Evolutionary conservation across 768 basidiomycete genomes (phyloP), one percentile per base, ranked within the genome.

Genomic region (Candolleomyces efflorescens): DNA sequence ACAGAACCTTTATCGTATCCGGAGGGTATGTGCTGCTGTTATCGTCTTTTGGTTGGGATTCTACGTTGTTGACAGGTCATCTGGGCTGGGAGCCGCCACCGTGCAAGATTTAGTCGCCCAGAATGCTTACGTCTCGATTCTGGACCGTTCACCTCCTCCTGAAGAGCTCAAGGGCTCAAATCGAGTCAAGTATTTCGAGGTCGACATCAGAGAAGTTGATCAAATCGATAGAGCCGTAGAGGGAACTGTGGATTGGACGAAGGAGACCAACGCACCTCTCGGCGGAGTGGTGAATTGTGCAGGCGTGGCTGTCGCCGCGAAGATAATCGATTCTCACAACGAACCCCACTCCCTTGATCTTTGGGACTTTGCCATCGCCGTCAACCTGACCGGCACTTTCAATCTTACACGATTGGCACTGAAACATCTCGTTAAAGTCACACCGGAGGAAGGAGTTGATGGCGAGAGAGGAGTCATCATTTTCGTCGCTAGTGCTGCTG

Each of bases 281-380:
- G 84, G 83, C 5, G 84, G 85, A 9, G 79, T 85, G 3, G 75
- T 86, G 9, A 82, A 83, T 63, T 79, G 79, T 59, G 84, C 83
- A 3, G 85, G 84, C 3, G 75, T 83, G 0, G 84, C 76, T n/a
- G 60, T 68, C 5, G 68, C 68, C 2, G 65, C 60, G 0, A 73
- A 83, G 74, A 77, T 82, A 9, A 78, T 85, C 38, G 75, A 79
- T 49, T 66, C 74, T 3, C 64, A 77, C 18, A 75, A 76, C 15
- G 68, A 77, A 52, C 75, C 81, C 0, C 82, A 83, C 64, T 70
- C 74, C 5, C 68, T 80, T 26, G 79, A 80, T 41, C 61, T 78
- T 1, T 87, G 84, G 81, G 71, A 82, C 51, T 75, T 78, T 46
- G 73, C 76, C 1, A 63, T 86, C 20, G 76, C 69, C 5, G 77